phyloP scores from a whole-genome alignment of 1,284 basidiomycete genomes.

The Pyrrhoderma lamaoense region DNA sequence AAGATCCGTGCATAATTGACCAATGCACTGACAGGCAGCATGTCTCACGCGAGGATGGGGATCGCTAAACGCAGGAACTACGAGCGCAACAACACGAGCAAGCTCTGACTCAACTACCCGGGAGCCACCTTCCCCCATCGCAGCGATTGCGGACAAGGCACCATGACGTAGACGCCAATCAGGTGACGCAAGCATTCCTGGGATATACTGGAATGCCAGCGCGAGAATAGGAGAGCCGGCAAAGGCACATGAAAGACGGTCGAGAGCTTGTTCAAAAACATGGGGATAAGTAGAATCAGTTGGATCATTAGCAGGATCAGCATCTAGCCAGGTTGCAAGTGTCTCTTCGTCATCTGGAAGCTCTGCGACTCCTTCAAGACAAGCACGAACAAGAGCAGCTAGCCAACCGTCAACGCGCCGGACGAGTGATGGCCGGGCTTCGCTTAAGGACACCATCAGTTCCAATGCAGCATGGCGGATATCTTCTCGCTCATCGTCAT shows the following conservation, averaged over 20 bases:
- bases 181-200: constrained; percentile 66
- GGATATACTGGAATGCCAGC: constrained; percentile 71
- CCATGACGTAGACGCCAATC: constrained; percentile 81
- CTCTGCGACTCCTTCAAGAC: constrained; percentile 76
- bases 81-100: constrained; percentile 68
- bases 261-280: constrained; percentile 72
- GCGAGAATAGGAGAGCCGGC: constrained; percentile 67
- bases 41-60: constrained; percentile 75
- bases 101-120: constrained; percentile 69
- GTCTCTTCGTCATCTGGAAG: constrained; percentile 51
- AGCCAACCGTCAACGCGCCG: constrained; percentile 60
- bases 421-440: constrained; percentile 63
- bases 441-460: constrained; percentile 69
- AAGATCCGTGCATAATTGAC: constrained; percentile 77
- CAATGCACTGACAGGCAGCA: constrained; percentile 82
- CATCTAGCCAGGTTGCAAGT: constrained; percentile 58
- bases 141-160: constrained; percentile 73
- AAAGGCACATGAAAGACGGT: constrained; percentile 67
- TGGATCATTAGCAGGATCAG: constrained; percentile 65
- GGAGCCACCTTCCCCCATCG: constrained; percentile 54
- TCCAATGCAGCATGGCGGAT: constrained; percentile 59
- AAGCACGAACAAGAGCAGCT: constrained; percentile 57
- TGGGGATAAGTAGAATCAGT: constrained; percentile 70
- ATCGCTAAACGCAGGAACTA: constrained; percentile 70
- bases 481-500: constrained; percentile 36